Percentiles rank a stretch among this genome's conserved stretches.
Evolutionary conservation across 1,284 basidiomycete species (phyloP).

Genomic region (Crepidotus sp.): DNA sequence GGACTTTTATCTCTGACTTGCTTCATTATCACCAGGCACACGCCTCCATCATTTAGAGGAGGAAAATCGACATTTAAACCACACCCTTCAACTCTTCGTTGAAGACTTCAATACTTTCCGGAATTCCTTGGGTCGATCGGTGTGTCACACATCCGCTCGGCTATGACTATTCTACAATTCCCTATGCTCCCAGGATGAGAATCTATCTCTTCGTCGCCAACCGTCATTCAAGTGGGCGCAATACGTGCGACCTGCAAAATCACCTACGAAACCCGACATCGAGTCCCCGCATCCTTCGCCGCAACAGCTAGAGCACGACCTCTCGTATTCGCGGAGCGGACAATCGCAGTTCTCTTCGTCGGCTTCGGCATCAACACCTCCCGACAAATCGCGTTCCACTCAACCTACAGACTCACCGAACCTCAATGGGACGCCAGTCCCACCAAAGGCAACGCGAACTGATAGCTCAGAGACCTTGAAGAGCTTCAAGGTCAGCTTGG

Average conservation of each 20-base stretch:
- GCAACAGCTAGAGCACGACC: conserved; percentile 62
- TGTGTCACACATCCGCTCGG: conserved; percentile 19
- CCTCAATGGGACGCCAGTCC: conserved; percentile 20
- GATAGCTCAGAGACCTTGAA: conserved; percentile 73
- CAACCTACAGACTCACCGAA: conserved; percentile 30
- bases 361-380: conserved; percentile 13
- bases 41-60: conserved; percentile 64
- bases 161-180: background rate
- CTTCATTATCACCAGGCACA: conserved; percentile 41
- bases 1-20: conserved; percentile 12
- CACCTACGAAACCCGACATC: conserved; percentile 63
- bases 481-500: conserved; percentile 85
- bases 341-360: conserved; percentile 10
- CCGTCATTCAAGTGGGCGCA: conserved; percentile 79
- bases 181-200: conserved; percentile 32
- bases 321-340: conserved; percentile 25
- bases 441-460: conserved; percentile 43
- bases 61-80: conserved; percentile 63
- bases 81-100: conserved; percentile 49
- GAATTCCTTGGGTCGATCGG: conserved; percentile 31
- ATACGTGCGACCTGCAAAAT: conserved; percentile 60
- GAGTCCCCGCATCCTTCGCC: conserved; percentile 76
- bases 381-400: conserved; percentile 22
- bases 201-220: conserved; percentile 49
- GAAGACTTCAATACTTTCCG: conserved; percentile 55